Base-by-base conservation (phyloP, 1,284 basidiomycete genomes). In the Ceratobasidium sp. region DNA sequence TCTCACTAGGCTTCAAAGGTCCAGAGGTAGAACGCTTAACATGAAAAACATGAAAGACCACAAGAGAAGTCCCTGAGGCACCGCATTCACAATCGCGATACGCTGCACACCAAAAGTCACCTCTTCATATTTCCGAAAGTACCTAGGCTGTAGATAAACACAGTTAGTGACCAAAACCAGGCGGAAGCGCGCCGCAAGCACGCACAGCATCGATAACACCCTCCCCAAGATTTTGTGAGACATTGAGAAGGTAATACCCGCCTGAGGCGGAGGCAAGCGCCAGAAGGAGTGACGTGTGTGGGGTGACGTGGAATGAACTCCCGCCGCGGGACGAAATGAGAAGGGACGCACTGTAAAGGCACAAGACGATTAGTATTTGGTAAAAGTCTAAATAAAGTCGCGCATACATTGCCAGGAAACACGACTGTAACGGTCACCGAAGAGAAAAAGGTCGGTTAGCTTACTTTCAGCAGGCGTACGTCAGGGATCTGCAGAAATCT, bases 41-140 rank as follows among this genome's bases (percentile, higher is more conserved):
- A 72, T 15, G 47, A 72, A 53, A 19, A 72, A 72, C 15, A 72
- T 72, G 27, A 72, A 72, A 2, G 44, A 29, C 69, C 69, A 72
- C 6, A 44, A 14, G 22, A 72, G 33, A 7, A 72, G 53, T 1
- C 56, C 56, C 50, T 72, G 69, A 19, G 69, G 69, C 17, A 41
- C 27, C 1, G 69, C 56, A n/a, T 72, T 72, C 7, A 72, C 51
- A 6, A 72, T 62, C 7, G 69, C 69, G 9, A 72, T 72, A 15
- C 22, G 29, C 17, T 72, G 69, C 11, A 72, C 57, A 7, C 69
- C 69, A 27, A 50, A 62, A 7, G 31, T 11, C 19, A 31, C n/a
- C 19, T 72, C 69, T 41, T 72, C 69, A 11, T 57, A 45, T 6
- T 50, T 14, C 22, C 50, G 57, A 33, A 72, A 72, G 24, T 72